phyloP scores from a whole-genome alignment of 495 filamentous ascomycete genomes.

The Hyaloscypha bicolor region DNA sequence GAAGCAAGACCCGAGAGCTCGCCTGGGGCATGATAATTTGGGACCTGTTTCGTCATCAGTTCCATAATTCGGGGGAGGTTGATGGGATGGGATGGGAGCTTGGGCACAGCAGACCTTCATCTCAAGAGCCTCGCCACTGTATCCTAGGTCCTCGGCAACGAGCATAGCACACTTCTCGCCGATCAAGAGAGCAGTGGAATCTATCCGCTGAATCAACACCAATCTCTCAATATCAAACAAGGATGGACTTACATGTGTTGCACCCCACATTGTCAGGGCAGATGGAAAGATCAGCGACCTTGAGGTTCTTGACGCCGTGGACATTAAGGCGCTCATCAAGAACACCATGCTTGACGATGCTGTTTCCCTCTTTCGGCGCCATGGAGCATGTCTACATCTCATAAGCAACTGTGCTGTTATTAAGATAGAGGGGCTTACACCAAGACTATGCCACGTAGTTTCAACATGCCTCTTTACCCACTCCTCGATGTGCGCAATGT shows the following conservation, averaged over 20 bases:
- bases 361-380: slow-evolving; percentile 77
- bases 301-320: slow-evolving; percentile 77
- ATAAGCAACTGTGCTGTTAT: not conserved
- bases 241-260: slow-evolving; percentile 61
- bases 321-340: slow-evolving; percentile 81
- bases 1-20: slow-evolving; percentile 36
- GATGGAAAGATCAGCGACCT: slow-evolving; percentile 80
- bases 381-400: slow-evolving; percentile 72
- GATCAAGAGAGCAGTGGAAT: slow-evolving; percentile 75
- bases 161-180: slow-evolving; percentile 81
- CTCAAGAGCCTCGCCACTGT: slow-evolving; percentile 69
- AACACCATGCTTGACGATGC: slow-evolving; percentile 79
- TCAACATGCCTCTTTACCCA: slow-evolving; percentile 78
- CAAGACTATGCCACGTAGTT: slow-evolving; percentile 75
- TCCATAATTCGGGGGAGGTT: too few relatives aligned
- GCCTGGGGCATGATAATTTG: slow-evolving; percentile 60
- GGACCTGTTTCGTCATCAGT: slow-evolving; percentile 17
- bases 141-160: slow-evolving; percentile 75
- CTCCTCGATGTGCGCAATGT: slow-evolving; percentile 72
- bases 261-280: slow-evolving; percentile 83
- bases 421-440: slow-evolving; percentile 38
- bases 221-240: not conserved
- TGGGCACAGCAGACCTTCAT: slow-evolving; percentile 56
- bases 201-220: not conserved
- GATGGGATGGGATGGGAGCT: too few relatives aligned